Evolutionary conservation across 2,329 filamentous ascomycete species (phyloP), one percentile per base, ranked within the genome.

Genomic region (Cytospora chrysosperma): DNA sequence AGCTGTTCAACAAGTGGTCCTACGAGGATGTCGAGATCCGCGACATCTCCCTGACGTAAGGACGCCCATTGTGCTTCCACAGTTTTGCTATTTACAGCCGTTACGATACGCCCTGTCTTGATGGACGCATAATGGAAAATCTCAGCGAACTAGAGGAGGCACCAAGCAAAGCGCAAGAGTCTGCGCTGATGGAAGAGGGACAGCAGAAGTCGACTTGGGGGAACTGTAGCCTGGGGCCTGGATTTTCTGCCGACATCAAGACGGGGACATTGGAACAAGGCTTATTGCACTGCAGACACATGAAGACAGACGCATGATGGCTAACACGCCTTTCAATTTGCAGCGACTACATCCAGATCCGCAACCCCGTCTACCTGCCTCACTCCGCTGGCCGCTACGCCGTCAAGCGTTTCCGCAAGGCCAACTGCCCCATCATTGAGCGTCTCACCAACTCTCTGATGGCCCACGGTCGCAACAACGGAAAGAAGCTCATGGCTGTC

Each of bases 401-500:
- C 79, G 88, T 90, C 84, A 99, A 99, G 93, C 91, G 96, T 79
- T 99, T 99, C 92, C 92, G 95, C 87, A 99, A 99, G 90, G 95
- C 96, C 80, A 96, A 98, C 88, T 99, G 95, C 92, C 95, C 95
- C 77, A 98, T 99, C 89, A 97, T 99, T 79, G 95, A 99, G 91
- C 94, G 95, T 81, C 90, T 99, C 75, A 99, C 95, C 88, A 99
- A 99, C 91, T 98, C 95, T 67, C 90, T 99, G 81, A 99, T 99
- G 96, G 98, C 98, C 94, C 97, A 99, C 90, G 95, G 95, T 83
- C 95, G 95, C 85, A 99, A 99, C 92, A 99, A 97, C 91, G 95
- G 95, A 84, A 99, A 99, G 91, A 99, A 99, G 92, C 89, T 98
- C 79, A 97, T 96, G 93, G 96, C 95, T 79, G 94, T 98, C 81